Percentiles rank a stretch among this genome's conserved stretches.
These are phyloP conservation scores for Zygosaccharomyces gambellarensis DNA, from an alignment of 805 yeast genomes.

Conservation along the genomic window DNA sequence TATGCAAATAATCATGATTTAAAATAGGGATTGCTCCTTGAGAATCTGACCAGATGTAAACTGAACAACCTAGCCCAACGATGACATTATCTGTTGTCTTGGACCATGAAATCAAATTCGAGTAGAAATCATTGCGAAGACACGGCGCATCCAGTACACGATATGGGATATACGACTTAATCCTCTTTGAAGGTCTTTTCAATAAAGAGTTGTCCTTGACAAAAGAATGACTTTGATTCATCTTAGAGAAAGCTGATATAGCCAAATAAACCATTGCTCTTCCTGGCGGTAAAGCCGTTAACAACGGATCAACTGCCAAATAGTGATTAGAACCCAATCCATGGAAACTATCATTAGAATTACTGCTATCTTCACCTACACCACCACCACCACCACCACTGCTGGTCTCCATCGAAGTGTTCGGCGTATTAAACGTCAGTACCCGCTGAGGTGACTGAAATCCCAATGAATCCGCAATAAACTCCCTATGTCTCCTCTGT, in stretches of 20 bases:
- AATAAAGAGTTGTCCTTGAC: conserved; percentile 4
- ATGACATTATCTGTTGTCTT: conserved; percentile 44
- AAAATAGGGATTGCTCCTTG: conserved; percentile 43
- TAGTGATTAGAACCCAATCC: conserved; percentile 7
- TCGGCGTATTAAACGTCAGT: conserved; percentile 29
- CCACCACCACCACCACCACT: neutral
- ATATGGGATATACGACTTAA: conserved; percentile 41
- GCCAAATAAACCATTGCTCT: conserved; percentile 17
- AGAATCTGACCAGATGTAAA: conserved; percentile 58
- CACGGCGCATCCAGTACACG: conserved; percentile 65
- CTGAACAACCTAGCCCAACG: conserved; percentile 59
- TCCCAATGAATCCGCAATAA: conserved; percentile 49
- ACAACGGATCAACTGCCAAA: conserved; percentile 17
- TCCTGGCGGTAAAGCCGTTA: conserved; percentile 21
- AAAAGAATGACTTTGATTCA: conserved; percentile 12
- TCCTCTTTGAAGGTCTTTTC: conserved; percentile 24
- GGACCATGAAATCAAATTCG: conserved; percentile 74
- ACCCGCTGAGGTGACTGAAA: conserved; percentile 41
- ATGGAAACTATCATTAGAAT: neutral
- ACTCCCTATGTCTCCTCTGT: conserved; percentile 32
- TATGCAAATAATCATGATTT: conserved; percentile 34
- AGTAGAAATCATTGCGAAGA: conserved; percentile 70
- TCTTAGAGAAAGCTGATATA: conserved; percentile 12
- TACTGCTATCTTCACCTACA: neutral
- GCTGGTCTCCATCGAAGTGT: neutral